Percentiles rank a stretch among this genome's conserved stretches.
Conservation (phyloP, 805 yeast species). For the Lachancea sp. region DNA sequence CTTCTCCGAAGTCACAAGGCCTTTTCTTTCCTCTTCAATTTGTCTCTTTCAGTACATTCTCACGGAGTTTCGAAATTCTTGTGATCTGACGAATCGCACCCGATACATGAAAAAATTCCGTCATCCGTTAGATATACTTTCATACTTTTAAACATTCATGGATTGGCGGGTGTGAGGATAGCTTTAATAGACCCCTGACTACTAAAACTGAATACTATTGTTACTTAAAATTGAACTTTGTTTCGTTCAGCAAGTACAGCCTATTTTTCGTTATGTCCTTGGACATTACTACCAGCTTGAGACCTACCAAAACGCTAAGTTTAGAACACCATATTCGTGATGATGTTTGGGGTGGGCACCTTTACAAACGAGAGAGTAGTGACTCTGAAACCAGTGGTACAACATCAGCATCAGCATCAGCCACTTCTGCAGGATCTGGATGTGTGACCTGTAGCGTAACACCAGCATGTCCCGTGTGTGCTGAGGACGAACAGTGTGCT, state of each 20-base stretch:
- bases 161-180: too few species aligned
- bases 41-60: neutral
- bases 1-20: too few species aligned
- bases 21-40: too few species aligned
- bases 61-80: neutral
- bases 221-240: too few species aligned
- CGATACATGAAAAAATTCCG: neutral
- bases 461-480: constrained; percentile 52
- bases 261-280: neutral
- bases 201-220: too few species aligned
- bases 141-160: too few species aligned
- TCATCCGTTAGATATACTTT: too few species aligned
- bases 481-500: constrained; percentile 46
- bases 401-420: neutral
- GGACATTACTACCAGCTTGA: neutral
- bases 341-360: neutral
- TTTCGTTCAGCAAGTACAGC: too few species aligned
- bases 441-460: constrained; percentile 38
- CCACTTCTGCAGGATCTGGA: constrained; percentile 23
- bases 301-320: constrained; percentile 2
- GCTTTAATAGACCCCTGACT: too few species aligned
- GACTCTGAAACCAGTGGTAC: neutral
- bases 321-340: neutral
- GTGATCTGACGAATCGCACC: neutral
- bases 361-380: neutral